Percentiles rank a stretch among this genome's conserved stretches.
phyloP scores from a whole-genome alignment of 495 filamentous ascomycete species.

The Penicillium simplicissimum region DNA sequence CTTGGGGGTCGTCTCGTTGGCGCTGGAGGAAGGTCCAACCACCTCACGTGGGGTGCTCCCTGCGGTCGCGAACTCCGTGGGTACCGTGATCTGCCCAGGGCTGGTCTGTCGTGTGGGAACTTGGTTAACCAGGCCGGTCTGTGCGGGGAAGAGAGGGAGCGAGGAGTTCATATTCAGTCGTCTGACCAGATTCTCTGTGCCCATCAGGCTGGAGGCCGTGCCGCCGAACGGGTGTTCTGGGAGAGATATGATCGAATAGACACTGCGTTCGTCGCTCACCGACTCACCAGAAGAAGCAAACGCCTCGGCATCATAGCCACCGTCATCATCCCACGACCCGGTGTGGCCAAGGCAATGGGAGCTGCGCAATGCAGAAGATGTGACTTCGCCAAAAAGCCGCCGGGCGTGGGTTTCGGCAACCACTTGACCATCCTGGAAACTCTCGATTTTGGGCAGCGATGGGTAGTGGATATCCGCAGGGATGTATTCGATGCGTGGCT shows the following conservation, averaged over 20 bases:
- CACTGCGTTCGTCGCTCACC: slow-evolving; percentile 41
- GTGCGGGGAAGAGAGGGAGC: slow-evolving; percentile 33
- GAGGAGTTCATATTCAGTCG: slow-evolving; percentile 67
- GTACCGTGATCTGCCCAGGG: slow-evolving; percentile 21
- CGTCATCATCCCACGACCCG: slow-evolving; percentile 27
- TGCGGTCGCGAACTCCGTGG: slow-evolving; percentile 20
- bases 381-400: slow-evolving; percentile 82
- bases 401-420: slow-evolving; percentile 33
- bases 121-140: slow-evolving; percentile 36
- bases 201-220: slow-evolving; percentile 60
- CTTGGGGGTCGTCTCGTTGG: slow-evolving; percentile 34
- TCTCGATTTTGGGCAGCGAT: slow-evolving; percentile 46
- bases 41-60: slow-evolving; percentile 16
- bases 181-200: slow-evolving; percentile 66
- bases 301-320: slow-evolving; percentile 32
- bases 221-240: slow-evolving; percentile 40
- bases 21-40: slow-evolving; percentile 15
- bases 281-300: slow-evolving; percentile 50
- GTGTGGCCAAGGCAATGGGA: slow-evolving; percentile 52
- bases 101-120: slow-evolving; percentile 39
- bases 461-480: slow-evolving; percentile 42
- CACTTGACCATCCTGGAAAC: slow-evolving; percentile 35
- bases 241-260: slow-evolving; percentile 46
- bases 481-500: slow-evolving; percentile 35
- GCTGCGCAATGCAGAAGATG: slow-evolving; percentile 66